A percentile compares a stretch with the other conserved stretches of the same genome.
phyloP scores from a whole-genome alignment of 108 stramenopile genomes.

The Epithemia pelagica region DNA sequence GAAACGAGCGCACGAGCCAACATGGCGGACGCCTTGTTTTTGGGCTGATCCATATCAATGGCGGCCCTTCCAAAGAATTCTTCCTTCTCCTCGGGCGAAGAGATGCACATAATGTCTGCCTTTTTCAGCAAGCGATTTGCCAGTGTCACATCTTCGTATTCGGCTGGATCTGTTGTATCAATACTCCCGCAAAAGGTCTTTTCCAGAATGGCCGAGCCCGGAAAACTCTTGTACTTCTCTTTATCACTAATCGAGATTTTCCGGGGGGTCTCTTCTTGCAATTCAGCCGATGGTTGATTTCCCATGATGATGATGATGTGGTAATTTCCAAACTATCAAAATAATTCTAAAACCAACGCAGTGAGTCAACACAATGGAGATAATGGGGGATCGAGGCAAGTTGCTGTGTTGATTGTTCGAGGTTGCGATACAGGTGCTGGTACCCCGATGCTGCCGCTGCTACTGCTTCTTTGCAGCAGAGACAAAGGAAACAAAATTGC shows the following conservation, averaged over 20 bases:
- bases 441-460: no score
- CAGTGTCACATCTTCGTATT: not conserved
- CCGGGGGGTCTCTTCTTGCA: not conserved
- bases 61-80: not conserved
- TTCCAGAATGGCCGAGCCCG: constrained; percentile 16
- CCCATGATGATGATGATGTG: no score
- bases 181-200: constrained; percentile 16
- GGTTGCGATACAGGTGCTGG: no score
- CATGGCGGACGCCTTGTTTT: constrained; percentile 27
- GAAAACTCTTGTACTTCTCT: constrained; percentile 8
- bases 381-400: no score
- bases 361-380: no score
- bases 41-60: constrained; percentile 1
- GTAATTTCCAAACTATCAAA: no score
- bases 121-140: constrained; percentile 6
- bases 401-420: no score
- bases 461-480: no score
- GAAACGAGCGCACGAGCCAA: constrained; percentile 48
- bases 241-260: not conserved
- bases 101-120: constrained; percentile 13
- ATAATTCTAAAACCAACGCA: no score
- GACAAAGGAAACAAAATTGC: no score
- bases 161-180: constrained; percentile 11
- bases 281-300: not conserved
- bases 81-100: constrained; percentile 4